phyloP scores from a whole-genome alignment of 169 alveolate species.

The Theileria parva region DNA sequence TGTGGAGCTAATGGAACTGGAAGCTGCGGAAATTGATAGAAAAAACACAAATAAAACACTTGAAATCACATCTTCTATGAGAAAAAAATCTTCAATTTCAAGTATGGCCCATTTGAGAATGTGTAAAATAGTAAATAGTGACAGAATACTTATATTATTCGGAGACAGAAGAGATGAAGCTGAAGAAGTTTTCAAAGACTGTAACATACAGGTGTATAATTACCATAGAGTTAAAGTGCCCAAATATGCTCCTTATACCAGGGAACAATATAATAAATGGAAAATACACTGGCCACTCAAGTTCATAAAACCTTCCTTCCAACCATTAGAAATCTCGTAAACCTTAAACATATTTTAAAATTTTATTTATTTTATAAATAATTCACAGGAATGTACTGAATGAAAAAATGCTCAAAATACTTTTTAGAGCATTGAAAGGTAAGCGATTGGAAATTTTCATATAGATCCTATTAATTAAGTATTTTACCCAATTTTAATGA shows the following conservation, averaged over 20 bases:
- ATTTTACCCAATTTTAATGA: not conserved
- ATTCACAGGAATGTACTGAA: conserved; percentile 6
- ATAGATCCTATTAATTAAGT: not conserved
- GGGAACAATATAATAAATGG: conserved; percentile 71
- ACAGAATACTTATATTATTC: conserved; percentile 44
- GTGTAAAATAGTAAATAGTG: conserved; percentile 45
- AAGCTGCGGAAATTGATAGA: conserved; percentile 55
- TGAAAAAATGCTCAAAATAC: conserved; percentile 1
- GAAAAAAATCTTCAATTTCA: conserved; percentile 32
- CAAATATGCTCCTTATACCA: conserved; percentile 73
- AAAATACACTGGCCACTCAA: conserved; percentile 80
- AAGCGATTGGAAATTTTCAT: not conserved
- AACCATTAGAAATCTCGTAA: conserved; percentile 64
- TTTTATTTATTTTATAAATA: not conserved
- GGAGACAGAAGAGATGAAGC: conserved; percentile 29
- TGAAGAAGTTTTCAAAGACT: conserved; percentile 14
- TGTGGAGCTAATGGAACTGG: conserved; percentile 48
- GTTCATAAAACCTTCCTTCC: conserved; percentile 74
- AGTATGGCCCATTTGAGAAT: conserved; percentile 46
- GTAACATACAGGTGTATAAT: conserved; percentile 27
- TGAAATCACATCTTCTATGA: conserved; percentile 30
- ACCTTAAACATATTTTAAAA: conserved; percentile 24
- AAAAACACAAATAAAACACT: conserved; percentile 42
- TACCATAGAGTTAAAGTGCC: conserved; percentile 66
- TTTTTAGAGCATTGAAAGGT: conserved; percentile 19